Percentiles rank a stretch among this genome's conserved stretches.
phyloP scores from a whole-genome alignment of 2,329 filamentous ascomycete genomes.

The Aschersonia sp. region DNA sequence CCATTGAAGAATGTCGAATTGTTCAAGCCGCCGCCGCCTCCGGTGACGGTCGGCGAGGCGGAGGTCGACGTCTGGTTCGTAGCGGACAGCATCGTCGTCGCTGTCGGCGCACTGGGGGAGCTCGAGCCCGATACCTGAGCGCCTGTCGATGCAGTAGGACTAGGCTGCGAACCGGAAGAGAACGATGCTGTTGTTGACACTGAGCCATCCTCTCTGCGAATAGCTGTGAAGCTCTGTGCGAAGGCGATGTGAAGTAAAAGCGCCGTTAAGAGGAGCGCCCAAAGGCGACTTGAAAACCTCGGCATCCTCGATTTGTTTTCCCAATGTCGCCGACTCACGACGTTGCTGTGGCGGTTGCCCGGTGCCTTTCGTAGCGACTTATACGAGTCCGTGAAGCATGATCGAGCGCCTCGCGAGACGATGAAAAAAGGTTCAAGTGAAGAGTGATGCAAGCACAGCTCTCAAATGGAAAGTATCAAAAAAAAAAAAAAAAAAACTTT shows the following conservation, averaged over 20 bases:
- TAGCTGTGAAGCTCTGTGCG: conserved; percentile 17
- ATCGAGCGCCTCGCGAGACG: conserved; percentile 1
- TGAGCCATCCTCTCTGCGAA: conserved; percentile 18
- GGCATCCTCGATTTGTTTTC: conserved; percentile 16
- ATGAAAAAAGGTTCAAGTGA: not conserved
- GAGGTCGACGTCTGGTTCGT: not conserved
- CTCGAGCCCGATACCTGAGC: not conserved
- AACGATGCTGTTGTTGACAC: not conserved
- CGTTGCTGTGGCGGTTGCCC: conserved; percentile 5
- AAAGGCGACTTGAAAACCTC: conserved; percentile 15
- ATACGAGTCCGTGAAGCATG: conserved; percentile 8
- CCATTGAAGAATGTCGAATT: conserved; percentile 19
- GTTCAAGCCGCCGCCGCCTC: conserved; percentile 7
- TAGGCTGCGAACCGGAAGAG: not conserved
- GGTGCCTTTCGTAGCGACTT: conserved; percentile 7
- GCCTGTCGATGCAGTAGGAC: not conserved
- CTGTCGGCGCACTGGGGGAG: not conserved
- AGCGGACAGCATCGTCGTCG: conserved; percentile 1
- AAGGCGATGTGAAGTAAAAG: conserved; percentile 21
- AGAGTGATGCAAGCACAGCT: no score
- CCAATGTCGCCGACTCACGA: conserved; percentile 2
- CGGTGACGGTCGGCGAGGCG: conserved; percentile 2
- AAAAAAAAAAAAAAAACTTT: not conserved
- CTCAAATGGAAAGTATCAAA: not conserved
- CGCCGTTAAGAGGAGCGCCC: conserved; percentile 23